Percentiles rank a stretch among this genome's conserved stretches.
These are phyloP conservation scores for Fistulifera pelliculosa DNA, from an alignment of 108 stramenopile genomes.

Conservation along the genomic window DNA sequence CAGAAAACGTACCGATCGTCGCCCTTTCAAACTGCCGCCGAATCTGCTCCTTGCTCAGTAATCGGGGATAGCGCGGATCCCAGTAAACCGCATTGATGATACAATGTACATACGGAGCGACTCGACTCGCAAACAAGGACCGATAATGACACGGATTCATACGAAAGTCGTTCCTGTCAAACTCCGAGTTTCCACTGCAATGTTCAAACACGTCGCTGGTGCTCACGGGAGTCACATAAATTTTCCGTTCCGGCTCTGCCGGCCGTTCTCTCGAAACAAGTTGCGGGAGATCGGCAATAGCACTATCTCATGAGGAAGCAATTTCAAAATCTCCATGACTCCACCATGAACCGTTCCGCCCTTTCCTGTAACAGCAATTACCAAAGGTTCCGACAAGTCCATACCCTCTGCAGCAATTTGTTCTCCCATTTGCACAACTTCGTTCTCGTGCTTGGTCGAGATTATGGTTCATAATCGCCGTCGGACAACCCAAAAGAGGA, in stretches of 20 bases:
- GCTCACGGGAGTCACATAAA: constrained; percentile 44
- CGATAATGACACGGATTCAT: constrained; percentile 55
- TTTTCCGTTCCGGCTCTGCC: constrained; percentile 8
- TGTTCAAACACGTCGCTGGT: constrained; percentile 34
- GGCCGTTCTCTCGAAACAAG: neutral
- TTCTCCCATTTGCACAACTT: constrained; percentile 34
- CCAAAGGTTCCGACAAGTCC: constrained; percentile 40
- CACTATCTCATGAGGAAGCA: constrained; percentile 74
- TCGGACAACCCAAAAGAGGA: constrained; percentile 66
- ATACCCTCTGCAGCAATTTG: constrained; percentile 43
- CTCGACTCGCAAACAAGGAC: constrained; percentile 41
- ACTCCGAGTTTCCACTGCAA: constrained; percentile 9
- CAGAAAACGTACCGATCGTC: neutral
- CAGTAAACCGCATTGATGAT: constrained; percentile 80
- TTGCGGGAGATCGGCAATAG: constrained; percentile 46
- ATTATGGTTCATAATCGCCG: constrained; percentile 58
- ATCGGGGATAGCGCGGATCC: constrained; percentile 73
- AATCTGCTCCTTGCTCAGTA: constrained; percentile 60
- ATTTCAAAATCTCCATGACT: constrained; percentile 58
- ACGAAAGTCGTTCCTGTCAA: constrained; percentile 58
- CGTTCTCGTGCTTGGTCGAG: constrained; percentile 41
- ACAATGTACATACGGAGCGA: constrained; percentile 59
- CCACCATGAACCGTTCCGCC: constrained; percentile 59
- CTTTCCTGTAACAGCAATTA: constrained; percentile 64
- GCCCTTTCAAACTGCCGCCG: constrained; percentile 12